A percentile compares a stretch with the other conserved stretches of the same genome.
These are phyloP conservation scores for Bretziella fagacearum DNA, from an alignment of 2,329 filamentous ascomycete genomes.

Conservation along the genomic window DNA sequence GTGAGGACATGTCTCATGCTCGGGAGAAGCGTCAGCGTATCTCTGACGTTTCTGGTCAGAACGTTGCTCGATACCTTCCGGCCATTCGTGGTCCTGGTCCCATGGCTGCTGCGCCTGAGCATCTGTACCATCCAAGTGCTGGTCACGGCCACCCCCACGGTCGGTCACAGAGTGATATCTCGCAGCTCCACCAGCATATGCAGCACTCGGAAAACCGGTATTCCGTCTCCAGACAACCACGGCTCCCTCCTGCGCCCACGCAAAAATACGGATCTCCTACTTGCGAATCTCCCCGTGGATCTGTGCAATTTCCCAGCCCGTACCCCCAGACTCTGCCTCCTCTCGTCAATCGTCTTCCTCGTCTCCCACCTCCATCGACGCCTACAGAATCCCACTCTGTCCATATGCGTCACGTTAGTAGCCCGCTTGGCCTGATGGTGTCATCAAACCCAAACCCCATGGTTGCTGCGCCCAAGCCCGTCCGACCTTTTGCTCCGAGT, in stretches of 20 bases:
- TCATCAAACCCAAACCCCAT: constrained; percentile 3
- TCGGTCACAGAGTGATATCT: constrained; percentile 14
- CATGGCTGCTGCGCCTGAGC: constrained; percentile 7
- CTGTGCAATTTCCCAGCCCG: constrained; percentile 1
- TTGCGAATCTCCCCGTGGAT: constrained; percentile 2
- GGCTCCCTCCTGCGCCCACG: not conserved
- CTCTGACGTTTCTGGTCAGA: constrained; percentile 11
- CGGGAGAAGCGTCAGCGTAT: constrained; percentile 11
- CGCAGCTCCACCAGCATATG: constrained; percentile 11
- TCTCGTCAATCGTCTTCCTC: constrained; percentile 6
- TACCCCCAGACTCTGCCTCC: constrained; percentile 3
- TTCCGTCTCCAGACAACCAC: constrained; percentile 12
- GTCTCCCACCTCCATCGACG: constrained; percentile 4
- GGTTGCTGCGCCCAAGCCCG: constrained; percentile 11
- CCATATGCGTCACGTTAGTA: constrained; percentile 8
- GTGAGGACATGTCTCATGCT: constrained; percentile 8
- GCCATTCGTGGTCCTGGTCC: constrained; percentile 4
- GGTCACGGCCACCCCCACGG: constrained; percentile 9
- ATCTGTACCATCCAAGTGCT: not conserved
- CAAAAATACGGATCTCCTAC: constrained; percentile 4
- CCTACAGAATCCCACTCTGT: constrained; percentile 5
- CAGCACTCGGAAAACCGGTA: constrained; percentile 7
- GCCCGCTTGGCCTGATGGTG: constrained; percentile 5
- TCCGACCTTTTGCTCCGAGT: constrained; percentile 13
- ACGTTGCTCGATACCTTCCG: constrained; percentile 10